A percentile compares a stretch with the other conserved stretches of the same genome.
Evolutionary conservation across 805 yeast genomes (phyloP).

Genomic region (Komagataella kurtzmanii): DNA sequence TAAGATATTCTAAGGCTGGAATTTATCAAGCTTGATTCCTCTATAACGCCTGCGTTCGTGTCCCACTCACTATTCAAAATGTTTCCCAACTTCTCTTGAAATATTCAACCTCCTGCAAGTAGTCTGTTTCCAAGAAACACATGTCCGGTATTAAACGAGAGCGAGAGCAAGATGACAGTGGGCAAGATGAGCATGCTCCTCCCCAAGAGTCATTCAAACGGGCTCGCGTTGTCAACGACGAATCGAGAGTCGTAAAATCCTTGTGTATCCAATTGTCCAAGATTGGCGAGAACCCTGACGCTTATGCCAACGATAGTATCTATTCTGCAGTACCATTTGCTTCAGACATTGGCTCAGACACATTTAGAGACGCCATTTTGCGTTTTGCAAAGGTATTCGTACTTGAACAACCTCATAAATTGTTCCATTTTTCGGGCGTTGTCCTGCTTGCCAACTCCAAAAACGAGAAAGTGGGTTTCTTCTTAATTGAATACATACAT

Average conservation of each 20-base stretch:
- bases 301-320: conserved; percentile 35
- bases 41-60: not conserved
- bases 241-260: not conserved
- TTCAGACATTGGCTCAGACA: conserved; percentile 51
- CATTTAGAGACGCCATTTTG: conserved; percentile 43
- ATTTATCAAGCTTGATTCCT: not conserved
- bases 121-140: not conserved
- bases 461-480: conserved; percentile 52
- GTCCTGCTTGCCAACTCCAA: conserved; percentile 53
- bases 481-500: conserved; percentile 57
- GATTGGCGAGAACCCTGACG: conserved; percentile 35
- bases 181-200: not conserved
- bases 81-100: not conserved
- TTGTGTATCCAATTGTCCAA: conserved; percentile 39
- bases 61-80: not conserved
- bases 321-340: conserved; percentile 55
- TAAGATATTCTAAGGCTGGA: not conserved
- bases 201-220: not conserved
- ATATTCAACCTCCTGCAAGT: not conserved
- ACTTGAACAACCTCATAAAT: conserved; percentile 86
- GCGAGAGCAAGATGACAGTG: not conserved
- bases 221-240: not conserved
- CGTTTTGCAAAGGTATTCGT: conserved; percentile 56
- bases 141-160: not conserved
- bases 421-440: conserved; percentile 56